Conservation (phyloP, 2,329 filamentous ascomycete species). For the Fonsecaea pedrosoi region DNA sequence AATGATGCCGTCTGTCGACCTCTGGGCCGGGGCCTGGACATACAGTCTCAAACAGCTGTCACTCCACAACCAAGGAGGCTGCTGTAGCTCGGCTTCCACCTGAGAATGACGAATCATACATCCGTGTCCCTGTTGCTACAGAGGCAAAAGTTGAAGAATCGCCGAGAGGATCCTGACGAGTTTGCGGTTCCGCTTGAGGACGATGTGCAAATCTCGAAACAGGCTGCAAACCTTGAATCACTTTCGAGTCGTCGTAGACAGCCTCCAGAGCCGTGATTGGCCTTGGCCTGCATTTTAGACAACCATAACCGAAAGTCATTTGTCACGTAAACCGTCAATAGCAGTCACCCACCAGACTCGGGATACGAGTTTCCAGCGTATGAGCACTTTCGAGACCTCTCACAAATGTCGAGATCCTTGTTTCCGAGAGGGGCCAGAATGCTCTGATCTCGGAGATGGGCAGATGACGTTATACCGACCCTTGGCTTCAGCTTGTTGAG, state of each 20-base stretch:
- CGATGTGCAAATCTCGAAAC: neutral
- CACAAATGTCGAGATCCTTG: neutral
- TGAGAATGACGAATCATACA: neutral
- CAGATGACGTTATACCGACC: neutral
- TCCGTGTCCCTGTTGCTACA: neutral
- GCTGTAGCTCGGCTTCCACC: neutral
- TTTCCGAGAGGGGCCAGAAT: neutral
- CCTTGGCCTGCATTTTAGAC: neutral
- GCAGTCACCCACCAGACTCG: neutral
- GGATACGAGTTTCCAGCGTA: neutral
- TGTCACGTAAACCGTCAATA: neutral
- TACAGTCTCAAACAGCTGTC: neutral
- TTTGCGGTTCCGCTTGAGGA: neutral
- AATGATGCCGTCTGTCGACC: neutral
- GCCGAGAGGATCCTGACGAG: neutral
- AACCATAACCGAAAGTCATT: neutral
- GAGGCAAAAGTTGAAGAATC: neutral
- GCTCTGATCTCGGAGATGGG: conserved; percentile 4
- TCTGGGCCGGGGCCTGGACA: neutral
- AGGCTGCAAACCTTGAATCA: neutral
- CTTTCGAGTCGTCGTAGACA: neutral
- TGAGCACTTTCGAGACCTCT: neutral
- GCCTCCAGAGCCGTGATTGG: neutral
- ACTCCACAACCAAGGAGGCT: neutral
- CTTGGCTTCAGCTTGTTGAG: neutral